Conservation (phyloP, 2,329 filamentous ascomycete genomes). For the Aureobasidium melanogenum region DNA sequence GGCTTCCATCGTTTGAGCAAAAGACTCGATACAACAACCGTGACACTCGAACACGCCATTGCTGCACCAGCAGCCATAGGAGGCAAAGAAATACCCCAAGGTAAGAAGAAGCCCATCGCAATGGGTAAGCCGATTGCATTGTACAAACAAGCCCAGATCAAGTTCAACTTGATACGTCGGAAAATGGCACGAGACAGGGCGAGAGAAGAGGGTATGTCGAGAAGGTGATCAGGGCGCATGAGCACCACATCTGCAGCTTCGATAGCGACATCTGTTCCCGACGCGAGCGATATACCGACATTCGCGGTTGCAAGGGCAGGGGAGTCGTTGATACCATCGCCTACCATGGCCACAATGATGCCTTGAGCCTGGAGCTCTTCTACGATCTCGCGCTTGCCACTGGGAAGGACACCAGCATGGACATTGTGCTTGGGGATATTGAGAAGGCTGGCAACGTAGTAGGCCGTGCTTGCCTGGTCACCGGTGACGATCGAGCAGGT, state of each 20-base stretch:
- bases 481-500: constrained; percentile 88
- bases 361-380: constrained; percentile 64
- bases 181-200: constrained; percentile 80
- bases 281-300: constrained; percentile 85
- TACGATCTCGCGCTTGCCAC: constrained; percentile 84
- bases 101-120: constrained; percentile 92
- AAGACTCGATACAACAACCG: constrained; percentile 75
- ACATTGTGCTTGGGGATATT: constrained; percentile 71
- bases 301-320: constrained; percentile 88
- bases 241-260: constrained; percentile 93
- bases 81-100: constrained; percentile 77
- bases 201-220: constrained; percentile 84
- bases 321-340: constrained; percentile 97
- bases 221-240: constrained; percentile 84
- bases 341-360: constrained; percentile 87
- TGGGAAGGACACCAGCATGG: constrained; percentile 78
- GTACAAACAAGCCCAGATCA: constrained; percentile 88
- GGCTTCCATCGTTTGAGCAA: constrained; percentile 80
- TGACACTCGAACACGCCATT: constrained; percentile 86
- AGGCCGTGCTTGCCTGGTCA: constrained; percentile 75
- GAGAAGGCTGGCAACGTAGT: constrained; percentile 72
- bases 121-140: constrained; percentile 87
- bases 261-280: constrained; percentile 93
- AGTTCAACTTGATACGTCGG: constrained; percentile 83
- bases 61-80: constrained; percentile 91